phyloP scores from a whole-genome alignment of 2,329 filamentous ascomycete genomes.

The Penicillium occitanis region DNA sequence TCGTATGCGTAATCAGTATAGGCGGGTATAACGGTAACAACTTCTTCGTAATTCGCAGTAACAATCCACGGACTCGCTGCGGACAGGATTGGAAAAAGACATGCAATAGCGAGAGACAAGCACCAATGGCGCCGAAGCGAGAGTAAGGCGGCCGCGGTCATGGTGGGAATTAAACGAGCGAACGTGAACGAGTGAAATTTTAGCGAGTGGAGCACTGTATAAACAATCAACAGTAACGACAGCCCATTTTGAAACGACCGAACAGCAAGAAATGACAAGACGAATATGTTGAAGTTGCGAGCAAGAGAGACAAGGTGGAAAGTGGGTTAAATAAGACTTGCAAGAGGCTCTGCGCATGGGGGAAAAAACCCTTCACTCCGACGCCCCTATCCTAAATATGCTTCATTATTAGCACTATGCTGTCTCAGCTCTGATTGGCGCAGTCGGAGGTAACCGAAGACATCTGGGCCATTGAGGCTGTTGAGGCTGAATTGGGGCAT shows the following conservation, averaged over 20 bases:
- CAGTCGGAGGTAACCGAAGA: background rate
- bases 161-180: background rate
- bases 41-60: conserved; percentile 30
- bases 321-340: background rate
- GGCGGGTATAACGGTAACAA: conserved; percentile 18
- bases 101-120: conserved; percentile 24
- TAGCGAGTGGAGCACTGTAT: background rate
- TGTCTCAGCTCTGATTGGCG: conserved; percentile 7
- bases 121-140: conserved; percentile 29
- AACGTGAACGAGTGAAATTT: background rate
- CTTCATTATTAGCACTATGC: background rate
- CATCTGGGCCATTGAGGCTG: background rate
- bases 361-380: background rate
- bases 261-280: background rate
- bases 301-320: too few relatives aligned
- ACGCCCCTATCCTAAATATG: conserved; percentile 4
- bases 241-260: background rate
- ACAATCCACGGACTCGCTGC: conserved; percentile 33
- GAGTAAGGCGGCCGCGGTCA: conserved; percentile 24
- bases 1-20: conserved; percentile 23
- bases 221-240: background rate
- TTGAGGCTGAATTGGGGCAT: conserved; percentile 17
- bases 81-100: conserved; percentile 22
- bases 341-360: background rate
- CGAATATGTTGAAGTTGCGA: background rate